A percentile compares a stretch with the other conserved stretches of the same genome.
Evolutionary conservation across 345 rosid genomes (phyloP).

Genomic region (Pistacia vera): DNA sequence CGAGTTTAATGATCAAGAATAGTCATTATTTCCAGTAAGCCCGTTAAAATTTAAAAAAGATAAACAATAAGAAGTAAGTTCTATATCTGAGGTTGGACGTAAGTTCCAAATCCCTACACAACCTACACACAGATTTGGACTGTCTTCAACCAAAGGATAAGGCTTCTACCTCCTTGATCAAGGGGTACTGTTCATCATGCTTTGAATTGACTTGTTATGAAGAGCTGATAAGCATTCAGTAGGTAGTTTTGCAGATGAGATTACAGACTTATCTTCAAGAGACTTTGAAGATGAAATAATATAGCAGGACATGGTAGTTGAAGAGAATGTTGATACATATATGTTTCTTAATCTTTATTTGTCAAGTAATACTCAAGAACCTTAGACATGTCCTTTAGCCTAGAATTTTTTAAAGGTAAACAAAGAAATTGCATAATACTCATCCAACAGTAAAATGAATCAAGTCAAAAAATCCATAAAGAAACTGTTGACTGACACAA

Average conservation of each 20-base stretch:
- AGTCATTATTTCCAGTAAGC: not conserved
- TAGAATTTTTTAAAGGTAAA: not conserved
- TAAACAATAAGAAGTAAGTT: not conserved
- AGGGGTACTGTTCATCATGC: no score
- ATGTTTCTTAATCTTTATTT: not conserved
- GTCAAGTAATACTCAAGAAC: not conserved
- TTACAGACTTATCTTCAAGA: not conserved
- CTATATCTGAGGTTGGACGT: not conserved
- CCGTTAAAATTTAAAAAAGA: not conserved
- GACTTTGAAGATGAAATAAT: no score
- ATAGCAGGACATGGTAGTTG: no score
- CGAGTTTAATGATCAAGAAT: not conserved
- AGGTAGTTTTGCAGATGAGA: not conserved
- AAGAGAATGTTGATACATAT: no score
- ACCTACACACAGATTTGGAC: not conserved
- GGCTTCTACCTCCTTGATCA: no score
- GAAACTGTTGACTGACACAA: not conserved
- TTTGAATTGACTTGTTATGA: no score
- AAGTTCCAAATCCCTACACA: not conserved
- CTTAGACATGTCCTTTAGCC: not conserved
- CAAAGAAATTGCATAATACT: not conserved
- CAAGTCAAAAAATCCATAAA: not conserved
- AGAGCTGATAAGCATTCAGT: not conserved
- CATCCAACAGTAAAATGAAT: not conserved
- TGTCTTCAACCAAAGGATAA: no score